phyloP scores from a whole-genome alignment of 1,139 yeast species.

The Suhomyces terraborum region DNA sequence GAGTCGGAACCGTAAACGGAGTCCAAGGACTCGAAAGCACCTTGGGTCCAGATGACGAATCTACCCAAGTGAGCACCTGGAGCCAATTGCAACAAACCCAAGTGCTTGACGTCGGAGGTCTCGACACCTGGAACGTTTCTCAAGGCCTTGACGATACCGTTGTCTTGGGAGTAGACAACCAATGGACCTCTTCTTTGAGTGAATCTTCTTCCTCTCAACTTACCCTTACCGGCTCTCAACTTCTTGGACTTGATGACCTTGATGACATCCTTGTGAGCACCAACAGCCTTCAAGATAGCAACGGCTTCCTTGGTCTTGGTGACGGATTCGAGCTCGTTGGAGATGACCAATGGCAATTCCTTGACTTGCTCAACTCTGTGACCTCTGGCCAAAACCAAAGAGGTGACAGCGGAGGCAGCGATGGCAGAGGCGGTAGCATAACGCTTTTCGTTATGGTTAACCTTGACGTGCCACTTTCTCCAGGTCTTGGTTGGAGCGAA shows the following conservation, averaged over 20 bases:
- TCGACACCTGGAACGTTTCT: conserved; percentile 99
- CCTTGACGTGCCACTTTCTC: conserved; percentile 99
- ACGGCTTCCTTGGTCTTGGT: conserved; percentile 98
- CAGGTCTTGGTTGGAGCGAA: conserved; percentile 99
- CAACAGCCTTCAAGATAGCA: conserved; percentile 96
- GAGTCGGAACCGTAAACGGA: conserved; percentile 95
- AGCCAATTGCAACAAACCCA: conserved; percentile 97
- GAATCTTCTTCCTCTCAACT: conserved; percentile 99
- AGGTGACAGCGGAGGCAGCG: conserved; percentile 98
- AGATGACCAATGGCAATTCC: conserved; percentile 97
- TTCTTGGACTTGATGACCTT: conserved; percentile 98
- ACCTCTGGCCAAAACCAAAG: conserved; percentile 99
- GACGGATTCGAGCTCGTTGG: conserved; percentile 90
- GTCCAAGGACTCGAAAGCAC: conserved; percentile 97
- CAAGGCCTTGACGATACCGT: conserved; percentile 97
- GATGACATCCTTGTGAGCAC: conserved; percentile 98
- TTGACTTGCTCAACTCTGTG: conserved; percentile 99
- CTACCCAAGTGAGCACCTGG: conserved; percentile 99
- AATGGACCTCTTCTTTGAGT: conserved; percentile 99
- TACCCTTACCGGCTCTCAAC: conserved; percentile 99
- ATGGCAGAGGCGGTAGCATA: conserved; percentile 99
- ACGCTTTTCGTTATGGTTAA: conserved; percentile 99
- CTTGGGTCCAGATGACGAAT: conserved; percentile 99
- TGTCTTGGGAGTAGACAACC: conserved; percentile 97
- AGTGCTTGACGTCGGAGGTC: conserved; percentile 88